phyloP scores from a whole-genome alignment of 106 monocot species.

The Allium sativum region DNA sequence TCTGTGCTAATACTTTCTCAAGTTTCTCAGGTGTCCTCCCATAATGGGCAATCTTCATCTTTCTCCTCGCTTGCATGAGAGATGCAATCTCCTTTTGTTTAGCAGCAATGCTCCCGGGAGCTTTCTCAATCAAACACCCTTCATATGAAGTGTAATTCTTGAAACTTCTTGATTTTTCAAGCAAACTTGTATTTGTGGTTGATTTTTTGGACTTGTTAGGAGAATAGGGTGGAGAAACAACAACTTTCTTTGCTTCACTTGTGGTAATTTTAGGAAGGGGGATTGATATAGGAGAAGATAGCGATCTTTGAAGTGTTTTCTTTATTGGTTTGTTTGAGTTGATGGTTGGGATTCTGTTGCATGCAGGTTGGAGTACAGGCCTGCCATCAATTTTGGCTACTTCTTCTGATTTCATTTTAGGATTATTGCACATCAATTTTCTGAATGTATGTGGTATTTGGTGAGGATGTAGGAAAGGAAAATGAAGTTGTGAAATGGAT shows the following conservation, averaged over 20 bases:
- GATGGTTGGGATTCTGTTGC: conserved; percentile 27
- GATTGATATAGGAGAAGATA: conserved; percentile 12
- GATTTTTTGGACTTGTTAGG: conserved; percentile 22
- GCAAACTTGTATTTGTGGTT: neutral
- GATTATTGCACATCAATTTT: conserved; percentile 46
- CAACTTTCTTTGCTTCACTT: neutral
- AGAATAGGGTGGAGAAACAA: neutral
- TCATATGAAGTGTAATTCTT: conserved; percentile 1
- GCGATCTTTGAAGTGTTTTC: conserved; percentile 25
- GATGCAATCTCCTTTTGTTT: conserved; percentile 60
- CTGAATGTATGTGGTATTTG: neutral
- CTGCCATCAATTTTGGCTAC: conserved; percentile 38
- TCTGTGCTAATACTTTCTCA: conserved; percentile 5
- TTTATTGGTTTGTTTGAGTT: conserved; percentile 13
- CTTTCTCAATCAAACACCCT: conserved; percentile 17
- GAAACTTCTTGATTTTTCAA: neutral
- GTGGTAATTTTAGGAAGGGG: neutral
- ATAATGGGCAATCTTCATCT: conserved; percentile 75
- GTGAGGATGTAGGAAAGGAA: neutral
- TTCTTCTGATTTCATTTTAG: conserved; percentile 36
- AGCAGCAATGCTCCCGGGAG: conserved; percentile 71
- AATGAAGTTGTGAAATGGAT: conserved; percentile 7
- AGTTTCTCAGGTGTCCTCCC: conserved; percentile 46
- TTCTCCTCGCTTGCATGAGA: conserved; percentile 44
- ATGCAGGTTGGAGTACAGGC: conserved; percentile 35